A percentile compares a stretch with the other conserved stretches of the same genome.
Conservation (phyloP, 2,329 filamentous ascomycete genomes). For the Nemania diffusa region DNA sequence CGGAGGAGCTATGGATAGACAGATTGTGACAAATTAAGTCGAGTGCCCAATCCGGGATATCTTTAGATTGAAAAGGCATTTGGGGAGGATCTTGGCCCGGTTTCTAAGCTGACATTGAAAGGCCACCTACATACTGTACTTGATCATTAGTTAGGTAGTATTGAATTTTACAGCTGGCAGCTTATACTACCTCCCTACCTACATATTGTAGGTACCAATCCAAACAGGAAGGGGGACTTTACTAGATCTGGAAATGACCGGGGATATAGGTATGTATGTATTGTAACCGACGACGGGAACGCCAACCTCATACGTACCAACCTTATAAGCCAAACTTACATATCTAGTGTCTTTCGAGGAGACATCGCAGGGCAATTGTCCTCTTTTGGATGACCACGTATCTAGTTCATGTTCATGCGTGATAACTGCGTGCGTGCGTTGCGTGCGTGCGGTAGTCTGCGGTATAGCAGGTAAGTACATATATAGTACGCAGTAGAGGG, state of each 20-base stretch:
- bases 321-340: no score
- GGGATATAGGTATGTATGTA: not conserved
- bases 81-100: no score
- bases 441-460: not conserved
- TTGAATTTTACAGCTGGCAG: no score
- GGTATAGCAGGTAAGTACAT: not conserved
- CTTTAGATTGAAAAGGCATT: no score
- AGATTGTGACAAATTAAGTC: slow-evolving; percentile 27
- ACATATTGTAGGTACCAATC: not conserved
- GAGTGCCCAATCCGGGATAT: not conserved
- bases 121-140: no score
- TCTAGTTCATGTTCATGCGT: slow-evolving; percentile 25
- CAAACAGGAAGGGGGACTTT: no score
- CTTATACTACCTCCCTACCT: not conserved
- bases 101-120: no score
- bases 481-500: slow-evolving; percentile 8
- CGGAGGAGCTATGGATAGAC: not conserved
- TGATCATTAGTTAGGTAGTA: no score
- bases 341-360: not conserved
- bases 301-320: not conserved
- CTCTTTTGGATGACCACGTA: slow-evolving; percentile 30
- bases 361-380: not conserved
- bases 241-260: no score
- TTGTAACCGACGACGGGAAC: not conserved
- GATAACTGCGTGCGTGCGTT: slow-evolving; percentile 3